Conservation (phyloP, 495 filamentous ascomycete species). For the Xylaria telfairii region DNA sequence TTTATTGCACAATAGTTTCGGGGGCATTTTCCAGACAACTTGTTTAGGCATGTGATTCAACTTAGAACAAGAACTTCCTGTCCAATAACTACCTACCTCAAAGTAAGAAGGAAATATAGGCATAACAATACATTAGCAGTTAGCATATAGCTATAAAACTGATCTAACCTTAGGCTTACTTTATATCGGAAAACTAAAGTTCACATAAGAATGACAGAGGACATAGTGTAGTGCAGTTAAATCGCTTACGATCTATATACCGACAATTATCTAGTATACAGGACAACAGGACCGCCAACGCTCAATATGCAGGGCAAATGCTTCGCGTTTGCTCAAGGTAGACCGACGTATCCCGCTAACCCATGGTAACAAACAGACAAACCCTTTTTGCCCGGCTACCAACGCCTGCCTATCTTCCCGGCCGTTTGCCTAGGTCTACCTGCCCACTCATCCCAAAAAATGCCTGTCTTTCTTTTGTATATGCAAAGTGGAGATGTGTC, state of each 20-base stretch:
- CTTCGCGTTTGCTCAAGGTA: neutral
- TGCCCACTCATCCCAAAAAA: slow-evolving; percentile 22
- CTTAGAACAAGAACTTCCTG: no score
- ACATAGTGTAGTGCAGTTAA: neutral
- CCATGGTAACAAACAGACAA: slow-evolving; percentile 9
- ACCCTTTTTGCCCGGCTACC: slow-evolving; percentile 9
- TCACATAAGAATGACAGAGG: neutral
- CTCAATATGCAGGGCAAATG: neutral
- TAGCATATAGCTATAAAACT: no score
- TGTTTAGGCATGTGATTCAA: no score
- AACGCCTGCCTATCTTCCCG: slow-evolving; percentile 2
- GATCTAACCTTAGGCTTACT: no score
- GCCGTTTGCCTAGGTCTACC: slow-evolving; percentile 2
- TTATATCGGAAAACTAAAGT: neutral
- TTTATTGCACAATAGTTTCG: neutral
- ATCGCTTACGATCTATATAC: neutral
- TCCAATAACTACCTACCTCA: no score
- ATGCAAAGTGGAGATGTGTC: slow-evolving; percentile 44
- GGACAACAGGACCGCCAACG: neutral
- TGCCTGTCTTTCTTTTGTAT: slow-evolving; percentile 32
- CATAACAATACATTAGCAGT: neutral
- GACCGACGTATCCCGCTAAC: slow-evolving; percentile 3
- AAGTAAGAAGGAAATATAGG: neutral
- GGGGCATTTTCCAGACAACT: no score
- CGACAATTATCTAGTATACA: slow-evolving; percentile 13